Evolutionary conservation across 495 filamentous ascomycete genomes (phyloP), one percentile per base, ranked within the genome.

Genomic region (Astrothelium subdiscretum): DNA sequence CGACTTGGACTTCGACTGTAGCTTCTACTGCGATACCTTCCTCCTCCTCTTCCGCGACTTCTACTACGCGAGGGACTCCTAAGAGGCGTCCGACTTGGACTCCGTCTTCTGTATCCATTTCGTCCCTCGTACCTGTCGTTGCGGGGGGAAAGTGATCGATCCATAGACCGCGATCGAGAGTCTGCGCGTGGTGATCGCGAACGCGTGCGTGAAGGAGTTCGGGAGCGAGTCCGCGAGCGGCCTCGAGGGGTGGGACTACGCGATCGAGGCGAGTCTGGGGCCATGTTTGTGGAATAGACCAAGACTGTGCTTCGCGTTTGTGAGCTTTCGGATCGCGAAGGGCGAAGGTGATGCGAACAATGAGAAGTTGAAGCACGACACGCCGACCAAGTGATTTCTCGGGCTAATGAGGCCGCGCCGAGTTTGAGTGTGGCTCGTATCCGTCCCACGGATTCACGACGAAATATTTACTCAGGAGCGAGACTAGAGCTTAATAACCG

Each of bases 1-100:
- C 60, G 60, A 57, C 60, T 62, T 1, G 29, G 43, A 38, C 44
- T 62, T 22, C 60, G 3, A 24, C 60, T 62, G 44, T 62, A 57
- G 26, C 60, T 62, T 10, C 60, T 43, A 32, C 43, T 57, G n/a
- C 60, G 11, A 5, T 29, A 31, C 31, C 35, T 31, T 4, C 59
- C 27, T 4, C 59, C 27, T 12, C 40, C 59, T 24, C 59, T 11
- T 5, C 35, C 59, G 11, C 32, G 59, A 48, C 59, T 61, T 35
- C 57, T 35, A n/a, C 57, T 59, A 15, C 57, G 31, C 12, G 57
- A 59, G 11, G 1, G 38, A 35, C 48, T 62, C 32, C 60, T 35
- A n/a, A 26, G 11, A 15, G 43, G 44, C 18, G 29, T 38, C 18
- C 44, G 26, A 31, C 60, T 62, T 35, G 31, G 18, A 27, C 60